phyloP scores from a whole-genome alignment of 352 stramenopile species.

The Chrysophaeum taylorii region DNA sequence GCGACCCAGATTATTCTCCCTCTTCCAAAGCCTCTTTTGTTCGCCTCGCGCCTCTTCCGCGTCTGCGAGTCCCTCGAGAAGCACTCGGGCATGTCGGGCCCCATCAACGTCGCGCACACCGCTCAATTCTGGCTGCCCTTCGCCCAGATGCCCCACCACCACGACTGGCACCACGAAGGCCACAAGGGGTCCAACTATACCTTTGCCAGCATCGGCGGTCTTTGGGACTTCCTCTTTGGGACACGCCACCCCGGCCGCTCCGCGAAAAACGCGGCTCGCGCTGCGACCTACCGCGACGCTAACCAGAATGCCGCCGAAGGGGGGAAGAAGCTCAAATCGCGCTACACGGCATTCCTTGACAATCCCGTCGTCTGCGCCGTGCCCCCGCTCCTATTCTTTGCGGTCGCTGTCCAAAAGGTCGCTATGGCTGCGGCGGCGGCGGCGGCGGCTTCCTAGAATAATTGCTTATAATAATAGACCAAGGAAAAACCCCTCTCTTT shows the following conservation, averaged over 20 bases:
- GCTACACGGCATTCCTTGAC: no score
- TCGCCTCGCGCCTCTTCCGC: constrained; percentile 24
- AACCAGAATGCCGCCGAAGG: neutral
- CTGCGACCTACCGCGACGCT: neutral
- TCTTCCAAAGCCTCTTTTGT: constrained; percentile 14
- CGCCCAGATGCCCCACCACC: constrained; percentile 30
- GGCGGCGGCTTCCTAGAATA: no score
- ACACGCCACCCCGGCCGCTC: constrained; percentile 4
- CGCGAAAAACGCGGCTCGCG: neutral
- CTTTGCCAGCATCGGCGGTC: constrained; percentile 20
- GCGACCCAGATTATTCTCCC: constrained; percentile 22
- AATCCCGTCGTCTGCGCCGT: no score
- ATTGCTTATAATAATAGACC: no score
- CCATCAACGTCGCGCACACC: constrained; percentile 20
- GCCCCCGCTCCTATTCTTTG: no score
- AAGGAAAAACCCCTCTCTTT: no score
- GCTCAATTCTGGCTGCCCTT: constrained; percentile 15
- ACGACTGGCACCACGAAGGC: constrained; percentile 32
- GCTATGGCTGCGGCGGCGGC: no score
- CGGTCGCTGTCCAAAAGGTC: no score
- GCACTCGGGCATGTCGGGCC: constrained; percentile 22
- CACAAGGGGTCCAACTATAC: constrained; percentile 26
- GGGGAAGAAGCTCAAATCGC: no score
- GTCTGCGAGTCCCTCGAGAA: constrained; percentile 27
- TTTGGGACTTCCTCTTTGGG: constrained; percentile 12